A percentile compares a stretch with the other conserved stretches of the same genome.
These are phyloP conservation scores for Yarrowia hollandica DNA, from an alignment of 805 yeast species.

Conservation along the genomic window DNA sequence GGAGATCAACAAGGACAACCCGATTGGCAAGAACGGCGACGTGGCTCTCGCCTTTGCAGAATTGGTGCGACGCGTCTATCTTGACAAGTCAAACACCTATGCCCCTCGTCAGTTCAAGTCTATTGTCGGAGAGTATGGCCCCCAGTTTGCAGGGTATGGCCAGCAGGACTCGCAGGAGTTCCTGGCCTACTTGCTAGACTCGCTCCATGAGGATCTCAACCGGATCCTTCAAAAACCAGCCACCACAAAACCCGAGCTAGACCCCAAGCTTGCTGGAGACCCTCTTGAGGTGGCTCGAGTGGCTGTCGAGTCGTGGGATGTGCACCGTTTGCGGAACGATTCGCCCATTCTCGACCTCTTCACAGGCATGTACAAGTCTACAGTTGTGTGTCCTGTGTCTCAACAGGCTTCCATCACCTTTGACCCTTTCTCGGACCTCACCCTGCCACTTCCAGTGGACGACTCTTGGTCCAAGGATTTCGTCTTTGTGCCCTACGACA, in stretches of 20 bases:
- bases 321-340: conserved; percentile 77
- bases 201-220: conserved; percentile 89
- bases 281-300: conserved; percentile 50
- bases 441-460: conserved; percentile 81
- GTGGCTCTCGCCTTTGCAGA: conserved; percentile 75
- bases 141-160: conserved; percentile 73
- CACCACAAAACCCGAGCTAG: conserved; percentile 79
- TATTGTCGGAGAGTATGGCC: conserved; percentile 74
- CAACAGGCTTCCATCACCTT: conserved; percentile 77
- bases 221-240: conserved; percentile 80
- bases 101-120: conserved; percentile 78
- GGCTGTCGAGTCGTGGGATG: conserved; percentile 77
- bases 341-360: conserved; percentile 82
- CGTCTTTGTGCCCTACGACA: conserved; percentile 51
- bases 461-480: conserved; percentile 70
- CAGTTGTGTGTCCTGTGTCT: conserved; percentile 85
- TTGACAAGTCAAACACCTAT: conserved; percentile 38
- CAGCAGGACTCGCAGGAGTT: conserved; percentile 97
- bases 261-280: conserved; percentile 43
- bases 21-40: conserved; percentile 81
- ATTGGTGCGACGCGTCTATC: conserved; percentile 62
- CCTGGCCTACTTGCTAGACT: conserved; percentile 81
- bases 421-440: conserved; percentile 89
- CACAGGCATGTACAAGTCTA: conserved; percentile 88
- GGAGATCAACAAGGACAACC: conserved; percentile 76